Evolutionary conservation across 495 filamentous ascomycete species (phyloP).

Genomic region (Immersiella caudata): DNA sequence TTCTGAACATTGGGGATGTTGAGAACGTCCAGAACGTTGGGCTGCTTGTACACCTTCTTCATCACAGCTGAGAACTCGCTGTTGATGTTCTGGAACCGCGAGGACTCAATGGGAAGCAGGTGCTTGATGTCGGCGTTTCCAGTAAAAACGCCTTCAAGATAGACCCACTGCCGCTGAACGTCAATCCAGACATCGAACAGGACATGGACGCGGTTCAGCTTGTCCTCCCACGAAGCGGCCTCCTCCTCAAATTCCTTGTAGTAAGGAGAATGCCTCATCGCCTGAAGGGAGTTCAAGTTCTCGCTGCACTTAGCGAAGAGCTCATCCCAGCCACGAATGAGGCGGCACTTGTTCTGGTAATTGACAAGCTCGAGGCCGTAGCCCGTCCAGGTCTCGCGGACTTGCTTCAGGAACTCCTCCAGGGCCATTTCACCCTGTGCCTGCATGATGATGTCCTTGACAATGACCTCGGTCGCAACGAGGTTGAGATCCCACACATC

Average conservation of each 20-base stretch:
- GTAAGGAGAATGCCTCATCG: constrained; percentile 98
- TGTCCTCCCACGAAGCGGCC: constrained; percentile 95
- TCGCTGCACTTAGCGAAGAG: constrained; percentile 98
- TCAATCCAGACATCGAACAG: constrained; percentile 99
- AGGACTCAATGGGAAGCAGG: constrained; percentile 91
- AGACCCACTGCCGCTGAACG: constrained; percentile 99
- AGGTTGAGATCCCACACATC: constrained; percentile 98
- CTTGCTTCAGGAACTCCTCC: constrained; percentile 96
- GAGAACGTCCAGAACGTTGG: constrained; percentile 91
- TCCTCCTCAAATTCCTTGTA: constrained; percentile 99
- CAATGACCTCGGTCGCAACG: constrained; percentile 77
- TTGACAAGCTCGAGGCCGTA: constrained; percentile 93
- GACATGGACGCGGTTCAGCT: constrained; percentile 94
- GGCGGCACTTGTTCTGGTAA: constrained; percentile 95
- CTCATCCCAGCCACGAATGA: constrained; percentile 98
- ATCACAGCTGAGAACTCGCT: constrained; percentile 96
- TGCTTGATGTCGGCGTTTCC: constrained; percentile 99
- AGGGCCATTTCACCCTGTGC: constrained; percentile 98
- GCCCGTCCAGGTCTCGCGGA: constrained; percentile 94
- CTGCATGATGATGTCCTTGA: constrained; percentile 90
- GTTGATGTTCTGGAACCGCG: constrained; percentile 98
- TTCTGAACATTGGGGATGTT: constrained; percentile 95
- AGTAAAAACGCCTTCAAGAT: constrained; percentile 96
- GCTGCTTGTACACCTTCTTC: constrained; percentile 97
- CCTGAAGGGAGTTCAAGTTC: constrained; percentile 94